Conservation (phyloP, 805 yeast species). For the Groenewaldozyma tartarivorans region DNA sequence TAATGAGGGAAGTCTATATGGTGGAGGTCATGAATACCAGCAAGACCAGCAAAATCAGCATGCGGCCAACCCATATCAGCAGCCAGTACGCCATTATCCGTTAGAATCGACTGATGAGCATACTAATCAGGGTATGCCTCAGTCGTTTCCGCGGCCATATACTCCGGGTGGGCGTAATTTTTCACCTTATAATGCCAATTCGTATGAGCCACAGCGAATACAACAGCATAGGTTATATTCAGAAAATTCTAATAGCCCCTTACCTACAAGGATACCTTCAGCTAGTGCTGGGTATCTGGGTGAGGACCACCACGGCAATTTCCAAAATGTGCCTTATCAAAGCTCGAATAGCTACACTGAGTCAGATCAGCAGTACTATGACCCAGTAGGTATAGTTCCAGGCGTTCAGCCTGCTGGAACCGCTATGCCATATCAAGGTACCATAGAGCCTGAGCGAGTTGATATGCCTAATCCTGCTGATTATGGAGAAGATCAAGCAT, state of each 20-base stretch:
- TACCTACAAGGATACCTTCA: neutral
- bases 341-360: neutral
- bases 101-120: no score
- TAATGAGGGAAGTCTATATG: no score
- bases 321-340: neutral
- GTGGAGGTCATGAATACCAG: no score
- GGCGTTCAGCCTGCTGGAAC: neutral
- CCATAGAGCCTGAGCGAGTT: neutral
- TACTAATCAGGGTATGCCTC: neutral
- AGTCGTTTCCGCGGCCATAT: neutral
- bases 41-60: no score
- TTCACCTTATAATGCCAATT: neutral
- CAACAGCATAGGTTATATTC: neutral
- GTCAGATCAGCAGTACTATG: neutral
- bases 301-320: neutral
- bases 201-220: neutral
- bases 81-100: no score
- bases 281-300: neutral
- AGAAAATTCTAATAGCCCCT: neutral
- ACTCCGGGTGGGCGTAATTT: neutral
- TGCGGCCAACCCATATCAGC: no score
- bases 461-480: neutral
- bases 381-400: neutral
- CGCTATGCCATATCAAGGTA: neutral
- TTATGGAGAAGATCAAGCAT: constrained; percentile 11